phyloP scores from a whole-genome alignment of 2,329 filamentous ascomycete genomes.

The Bimuria novae-zelandiae region DNA sequence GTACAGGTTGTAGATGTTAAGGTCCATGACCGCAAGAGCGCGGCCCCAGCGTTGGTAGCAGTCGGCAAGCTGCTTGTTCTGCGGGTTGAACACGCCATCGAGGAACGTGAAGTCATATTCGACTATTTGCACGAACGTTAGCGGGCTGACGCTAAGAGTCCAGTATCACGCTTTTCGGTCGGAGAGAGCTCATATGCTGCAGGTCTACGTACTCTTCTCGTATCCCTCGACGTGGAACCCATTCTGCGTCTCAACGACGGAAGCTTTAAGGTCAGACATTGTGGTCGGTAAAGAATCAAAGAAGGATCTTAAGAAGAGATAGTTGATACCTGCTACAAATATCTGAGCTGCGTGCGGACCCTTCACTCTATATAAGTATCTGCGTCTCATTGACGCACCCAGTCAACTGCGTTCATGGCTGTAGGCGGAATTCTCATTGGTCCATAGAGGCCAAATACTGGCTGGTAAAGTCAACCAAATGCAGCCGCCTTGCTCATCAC shows the following conservation, averaged over 20 bases:
- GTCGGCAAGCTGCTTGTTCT: conserved; percentile 65
- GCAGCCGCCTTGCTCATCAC: conserved; percentile 26
- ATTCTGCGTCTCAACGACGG: conserved; percentile 64
- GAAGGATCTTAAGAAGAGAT: conserved; percentile 11
- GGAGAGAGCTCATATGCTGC: neutral
- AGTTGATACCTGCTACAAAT: conserved; percentile 10
- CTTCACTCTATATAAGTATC: conserved; percentile 24
- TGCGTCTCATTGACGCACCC: conserved; percentile 15
- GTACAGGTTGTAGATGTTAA: conserved; percentile 72
- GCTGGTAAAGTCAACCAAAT: conserved; percentile 34
- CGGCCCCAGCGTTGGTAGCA: conserved; percentile 69
- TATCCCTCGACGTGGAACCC: conserved; percentile 75
- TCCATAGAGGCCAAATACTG: conserved; percentile 21
- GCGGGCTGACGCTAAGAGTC: neutral
- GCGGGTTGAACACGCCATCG: conserved; percentile 67
- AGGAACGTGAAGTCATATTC: conserved; percentile 76
- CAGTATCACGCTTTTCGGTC: no score
- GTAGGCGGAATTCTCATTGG: conserved; percentile 29
- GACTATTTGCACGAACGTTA: conserved; percentile 36
- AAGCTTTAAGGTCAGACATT: conserved; percentile 72
- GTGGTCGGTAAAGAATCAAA: conserved; percentile 31
- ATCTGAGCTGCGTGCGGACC: conserved; percentile 1
- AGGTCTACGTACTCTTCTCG: conserved; percentile 61
- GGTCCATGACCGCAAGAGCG: conserved; percentile 70
- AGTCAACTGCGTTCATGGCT: conserved; percentile 19